A percentile compares a stretch with the other conserved stretches of the same genome.
phyloP scores from a whole-genome alignment of 306 rosid species.

The Luffa aegyptiaca region DNA sequence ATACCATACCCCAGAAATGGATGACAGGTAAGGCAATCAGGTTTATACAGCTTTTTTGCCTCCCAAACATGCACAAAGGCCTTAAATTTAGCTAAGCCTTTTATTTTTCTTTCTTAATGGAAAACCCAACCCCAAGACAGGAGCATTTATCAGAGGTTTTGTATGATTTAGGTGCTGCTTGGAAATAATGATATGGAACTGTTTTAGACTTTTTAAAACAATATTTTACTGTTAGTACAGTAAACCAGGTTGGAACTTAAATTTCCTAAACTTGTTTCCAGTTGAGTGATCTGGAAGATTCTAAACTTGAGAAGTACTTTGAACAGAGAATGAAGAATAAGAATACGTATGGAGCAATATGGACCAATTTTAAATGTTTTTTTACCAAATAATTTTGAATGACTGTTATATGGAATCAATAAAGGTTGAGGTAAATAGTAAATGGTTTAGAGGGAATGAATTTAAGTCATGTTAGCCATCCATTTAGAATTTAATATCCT shows the following conservation, averaged over 20 bases:
- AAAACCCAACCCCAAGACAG: constrained; percentile 1
- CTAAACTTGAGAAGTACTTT: not conserved
- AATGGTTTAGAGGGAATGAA: not conserved
- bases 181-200: not conserved
- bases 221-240: not conserved
- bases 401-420: not conserved
- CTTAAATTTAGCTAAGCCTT: not conserved
- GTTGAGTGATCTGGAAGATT: not conserved
- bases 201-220: not conserved
- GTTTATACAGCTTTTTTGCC: constrained; percentile 1
- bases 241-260: constrained; percentile 1
- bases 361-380: not conserved
- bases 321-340: not conserved
- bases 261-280: not conserved
- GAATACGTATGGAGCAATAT: not conserved
- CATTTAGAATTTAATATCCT: not conserved
- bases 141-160: not conserved
- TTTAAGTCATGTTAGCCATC: not conserved
- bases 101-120: not conserved
- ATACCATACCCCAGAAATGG: not conserved
- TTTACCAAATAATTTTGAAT: not conserved
- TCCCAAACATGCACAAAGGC: constrained; percentile 1
- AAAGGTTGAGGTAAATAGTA: not conserved
- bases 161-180: constrained; percentile 1
- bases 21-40: constrained; percentile 8